Evolutionary conservation across 495 filamentous ascomycete species (phyloP).

Genomic region (Rusavskia elegans): DNA sequence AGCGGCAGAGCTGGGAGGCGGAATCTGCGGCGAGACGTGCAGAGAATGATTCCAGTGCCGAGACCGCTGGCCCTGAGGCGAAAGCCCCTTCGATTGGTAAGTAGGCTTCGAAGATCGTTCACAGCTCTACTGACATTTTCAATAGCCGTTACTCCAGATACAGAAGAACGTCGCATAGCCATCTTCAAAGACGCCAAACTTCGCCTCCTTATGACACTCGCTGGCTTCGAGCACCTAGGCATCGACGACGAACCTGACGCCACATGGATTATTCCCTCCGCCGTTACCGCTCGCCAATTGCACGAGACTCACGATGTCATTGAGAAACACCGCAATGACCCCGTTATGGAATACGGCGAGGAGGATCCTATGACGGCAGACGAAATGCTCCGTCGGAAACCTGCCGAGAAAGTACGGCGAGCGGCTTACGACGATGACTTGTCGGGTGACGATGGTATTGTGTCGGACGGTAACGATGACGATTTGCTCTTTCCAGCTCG

Average conservation of each 20-base stretch:
- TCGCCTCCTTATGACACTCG: conserved; percentile 65
- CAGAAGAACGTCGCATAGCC: conserved; percentile 49
- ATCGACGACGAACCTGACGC: conserved; percentile 55
- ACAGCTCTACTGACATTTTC: conserved; percentile 14
- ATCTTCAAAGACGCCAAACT: conserved; percentile 86
- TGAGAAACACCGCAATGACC: conserved; percentile 54
- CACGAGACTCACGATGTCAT: conserved; percentile 45
- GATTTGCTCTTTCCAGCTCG: conserved; percentile 61
- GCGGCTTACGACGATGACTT: conserved; percentile 34
- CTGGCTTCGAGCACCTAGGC: conserved; percentile 55
- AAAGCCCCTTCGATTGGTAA: conserved; percentile 30
- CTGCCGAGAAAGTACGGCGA: conserved; percentile 27
- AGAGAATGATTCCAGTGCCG: conserved; percentile 5
- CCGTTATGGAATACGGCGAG: conserved; percentile 51
- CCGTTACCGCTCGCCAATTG: conserved; percentile 43
- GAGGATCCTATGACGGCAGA: conserved; percentile 38
- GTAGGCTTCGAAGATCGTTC: conserved; percentile 5
- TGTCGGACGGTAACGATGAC: conserved; percentile 25
- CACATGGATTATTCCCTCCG: conserved; percentile 63
- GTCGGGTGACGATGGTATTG: conserved; percentile 36
- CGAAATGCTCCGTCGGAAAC: conserved; percentile 59
- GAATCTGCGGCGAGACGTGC: conserved; percentile 41
- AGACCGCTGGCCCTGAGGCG: conserved; percentile 13
- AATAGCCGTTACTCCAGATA: conserved; percentile 49
- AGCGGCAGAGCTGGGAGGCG: conserved; percentile 68